These are phyloP conservation scores for Exophiala phaeomuriformis DNA, from an alignment of 2,329 filamentous ascomycete genomes.

Conservation along the genomic window DNA sequence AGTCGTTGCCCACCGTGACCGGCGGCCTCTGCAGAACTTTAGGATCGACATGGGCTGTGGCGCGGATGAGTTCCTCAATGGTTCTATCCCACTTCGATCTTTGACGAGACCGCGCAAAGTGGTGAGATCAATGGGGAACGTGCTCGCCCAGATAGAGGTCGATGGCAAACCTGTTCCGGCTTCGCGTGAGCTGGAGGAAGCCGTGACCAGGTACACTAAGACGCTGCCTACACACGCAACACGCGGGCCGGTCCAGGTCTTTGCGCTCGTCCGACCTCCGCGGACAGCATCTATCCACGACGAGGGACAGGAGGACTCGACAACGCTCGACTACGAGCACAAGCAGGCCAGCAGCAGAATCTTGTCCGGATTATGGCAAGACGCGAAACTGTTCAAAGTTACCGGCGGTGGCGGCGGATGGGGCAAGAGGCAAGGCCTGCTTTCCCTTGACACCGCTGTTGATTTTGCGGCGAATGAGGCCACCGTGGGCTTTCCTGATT, in stretches of 20 bases:
- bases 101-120: slow-evolving; percentile 22
- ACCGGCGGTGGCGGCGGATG: slow-evolving; percentile 28
- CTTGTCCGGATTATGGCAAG: slow-evolving; percentile 4
- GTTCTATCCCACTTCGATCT: slow-evolving; percentile 12
- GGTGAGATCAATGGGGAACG: slow-evolving; percentile 25
- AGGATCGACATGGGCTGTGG: slow-evolving; percentile 4
- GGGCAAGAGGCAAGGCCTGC: slow-evolving; percentile 26
- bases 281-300: background rate
- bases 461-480: slow-evolving; percentile 4
- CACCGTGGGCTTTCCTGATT: slow-evolving; percentile 9
- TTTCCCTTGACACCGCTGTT: slow-evolving; percentile 24
- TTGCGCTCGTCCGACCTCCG: slow-evolving; percentile 18
- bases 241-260: slow-evolving; percentile 13
- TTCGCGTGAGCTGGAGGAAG: slow-evolving; percentile 25
- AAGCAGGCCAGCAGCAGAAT: background rate
- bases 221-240: slow-evolving; percentile 3
- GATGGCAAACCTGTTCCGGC: slow-evolving; percentile 18
- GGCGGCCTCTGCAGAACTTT: slow-evolving; percentile 2
- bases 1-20: background rate
- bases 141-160: slow-evolving; percentile 23
- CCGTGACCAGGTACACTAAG: slow-evolving; percentile 9
- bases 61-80: background rate
- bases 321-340: background rate
- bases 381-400: slow-evolving; percentile 22
- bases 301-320: background rate